Conservation (phyloP, 1,139 yeast genomes). For the Magnusiomyces tetraspermus region DNA sequence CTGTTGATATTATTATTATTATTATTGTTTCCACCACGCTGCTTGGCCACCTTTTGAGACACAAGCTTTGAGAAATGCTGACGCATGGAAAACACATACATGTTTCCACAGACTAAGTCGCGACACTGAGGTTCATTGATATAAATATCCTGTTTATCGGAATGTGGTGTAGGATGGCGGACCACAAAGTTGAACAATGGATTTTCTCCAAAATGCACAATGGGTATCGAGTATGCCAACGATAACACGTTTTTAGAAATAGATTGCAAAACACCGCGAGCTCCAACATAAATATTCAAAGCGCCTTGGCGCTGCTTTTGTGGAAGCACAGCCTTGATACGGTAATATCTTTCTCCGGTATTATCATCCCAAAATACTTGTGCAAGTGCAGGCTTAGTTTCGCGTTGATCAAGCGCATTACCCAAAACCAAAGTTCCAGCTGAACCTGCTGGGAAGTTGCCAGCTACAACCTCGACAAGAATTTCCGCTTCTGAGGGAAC, state of each 20-base stretch:
- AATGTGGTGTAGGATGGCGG: slow-evolving; percentile 15
- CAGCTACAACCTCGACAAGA: slow-evolving; percentile 40
- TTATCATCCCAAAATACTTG: slow-evolving; percentile 65
- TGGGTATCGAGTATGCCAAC: slow-evolving; percentile 65
- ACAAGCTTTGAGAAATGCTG: slow-evolving; percentile 8
- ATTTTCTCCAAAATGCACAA: slow-evolving; percentile 61
- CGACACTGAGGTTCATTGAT: slow-evolving; percentile 76
- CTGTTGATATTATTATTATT: background rate
- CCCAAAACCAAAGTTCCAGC: slow-evolving; percentile 14
- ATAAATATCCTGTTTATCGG: slow-evolving; percentile 54
- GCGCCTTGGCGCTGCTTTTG: slow-evolving; percentile 58
- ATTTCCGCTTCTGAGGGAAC: slow-evolving; percentile 66
- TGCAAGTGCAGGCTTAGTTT: slow-evolving; percentile 43
- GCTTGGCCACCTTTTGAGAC: background rate
- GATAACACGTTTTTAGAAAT: slow-evolving; percentile 52
- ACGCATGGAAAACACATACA: slow-evolving; percentile 43
- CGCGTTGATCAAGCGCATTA: slow-evolving; percentile 17
- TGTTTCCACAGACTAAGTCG: slow-evolving; percentile 45
- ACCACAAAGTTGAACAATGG: slow-evolving; percentile 12
- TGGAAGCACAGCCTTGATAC: slow-evolving; percentile 76
- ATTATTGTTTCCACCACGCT: background rate
- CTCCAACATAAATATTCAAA: slow-evolving; percentile 65
- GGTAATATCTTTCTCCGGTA: slow-evolving; percentile 43
- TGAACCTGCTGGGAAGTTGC: slow-evolving; percentile 20
- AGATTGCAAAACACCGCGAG: slow-evolving; percentile 51